phyloP scores from a whole-genome alignment of 1,139 yeast species.

The Zygotorulaspora mrakii region DNA sequence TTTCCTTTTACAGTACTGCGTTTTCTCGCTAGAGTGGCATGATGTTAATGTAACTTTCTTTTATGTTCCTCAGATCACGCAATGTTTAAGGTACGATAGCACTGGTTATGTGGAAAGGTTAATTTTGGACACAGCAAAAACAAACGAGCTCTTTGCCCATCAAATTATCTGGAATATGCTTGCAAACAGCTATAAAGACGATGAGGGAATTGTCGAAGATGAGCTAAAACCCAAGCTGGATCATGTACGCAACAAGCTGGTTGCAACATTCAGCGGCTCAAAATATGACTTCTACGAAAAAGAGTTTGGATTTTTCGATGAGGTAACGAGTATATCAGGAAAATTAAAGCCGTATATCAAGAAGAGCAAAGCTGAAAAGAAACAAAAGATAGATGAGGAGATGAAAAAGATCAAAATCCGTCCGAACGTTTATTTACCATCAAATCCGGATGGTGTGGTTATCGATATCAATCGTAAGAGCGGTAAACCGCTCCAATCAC shows the following conservation, averaged over 20 bases:
- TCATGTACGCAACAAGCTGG: slow-evolving; percentile 65
- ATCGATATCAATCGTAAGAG: slow-evolving; percentile 87
- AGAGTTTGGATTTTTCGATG: slow-evolving; percentile 86
- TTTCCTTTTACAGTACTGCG: slow-evolving; percentile 74
- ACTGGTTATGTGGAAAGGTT: slow-evolving; percentile 84
- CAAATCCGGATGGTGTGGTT: slow-evolving; percentile 94
- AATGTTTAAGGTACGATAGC: slow-evolving; percentile 75
- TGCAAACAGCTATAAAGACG: slow-evolving; percentile 90
- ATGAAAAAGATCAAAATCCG: slow-evolving; percentile 76
- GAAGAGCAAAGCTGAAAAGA: slow-evolving; percentile 93
- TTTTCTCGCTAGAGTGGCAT: slow-evolving; percentile 84
- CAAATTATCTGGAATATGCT: slow-evolving; percentile 98
- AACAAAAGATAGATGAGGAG: slow-evolving; percentile 92
- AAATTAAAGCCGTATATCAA: slow-evolving; percentile 90
- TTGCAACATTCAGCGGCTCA: slow-evolving; percentile 52
- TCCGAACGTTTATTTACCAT: slow-evolving; percentile 88
- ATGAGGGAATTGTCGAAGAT: slow-evolving; percentile 77
- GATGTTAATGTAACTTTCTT: slow-evolving; percentile 89
- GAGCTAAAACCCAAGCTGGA: slow-evolving; percentile 80
- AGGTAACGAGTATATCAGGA: slow-evolving; percentile 90
- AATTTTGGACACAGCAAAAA: slow-evolving; percentile 87
- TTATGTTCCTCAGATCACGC: slow-evolving; percentile 97
- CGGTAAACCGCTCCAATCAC: slow-evolving; percentile 96
- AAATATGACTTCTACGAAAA: slow-evolving; percentile 69
- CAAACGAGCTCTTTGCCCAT: slow-evolving; percentile 89